phyloP scores from a whole-genome alignment of 345 rosid species.

The Raphanus sativus region DNA sequence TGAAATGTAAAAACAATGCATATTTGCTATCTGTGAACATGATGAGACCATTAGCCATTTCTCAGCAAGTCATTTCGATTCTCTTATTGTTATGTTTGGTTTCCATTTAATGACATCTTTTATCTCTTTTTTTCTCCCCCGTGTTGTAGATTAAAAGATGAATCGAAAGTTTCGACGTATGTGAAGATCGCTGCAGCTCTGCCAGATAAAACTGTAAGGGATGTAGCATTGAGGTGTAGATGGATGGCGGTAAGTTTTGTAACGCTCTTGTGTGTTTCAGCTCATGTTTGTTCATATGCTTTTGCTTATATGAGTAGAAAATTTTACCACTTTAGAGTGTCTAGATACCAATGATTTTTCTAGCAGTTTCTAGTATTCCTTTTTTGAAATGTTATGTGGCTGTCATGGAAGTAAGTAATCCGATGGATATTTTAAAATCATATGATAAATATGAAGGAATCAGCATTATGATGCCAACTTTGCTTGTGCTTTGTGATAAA shows the following conservation, averaged over 20 bases:
- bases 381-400: constrained; percentile 25
- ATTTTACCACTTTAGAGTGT: too few species aligned
- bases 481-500: constrained; percentile 34
- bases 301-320: constrained; percentile 7
- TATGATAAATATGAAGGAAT: constrained; percentile 25
- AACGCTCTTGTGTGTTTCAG: constrained; percentile 4
- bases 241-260: constrained; percentile 50
- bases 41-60: constrained; percentile 16
- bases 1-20: neutral
- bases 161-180: constrained; percentile 77
- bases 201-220: constrained; percentile 88
- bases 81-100: neutral
- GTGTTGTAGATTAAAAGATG: constrained; percentile 59
- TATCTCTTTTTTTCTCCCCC: neutral
- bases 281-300: constrained; percentile 5
- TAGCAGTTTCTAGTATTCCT: constrained; percentile 5
- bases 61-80: neutral
- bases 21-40: neutral
- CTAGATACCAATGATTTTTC: too few species aligned
- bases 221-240: constrained; percentile 97
- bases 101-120: neutral
- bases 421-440: constrained; percentile 20
- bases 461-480: constrained; percentile 30
- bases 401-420: constrained; percentile 15
- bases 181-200: constrained; percentile 81